These are phyloP conservation scores for Tolypocladium ophioglossoides DNA, from an alignment of 2,329 filamentous ascomycete species.

Conservation along the genomic window DNA sequence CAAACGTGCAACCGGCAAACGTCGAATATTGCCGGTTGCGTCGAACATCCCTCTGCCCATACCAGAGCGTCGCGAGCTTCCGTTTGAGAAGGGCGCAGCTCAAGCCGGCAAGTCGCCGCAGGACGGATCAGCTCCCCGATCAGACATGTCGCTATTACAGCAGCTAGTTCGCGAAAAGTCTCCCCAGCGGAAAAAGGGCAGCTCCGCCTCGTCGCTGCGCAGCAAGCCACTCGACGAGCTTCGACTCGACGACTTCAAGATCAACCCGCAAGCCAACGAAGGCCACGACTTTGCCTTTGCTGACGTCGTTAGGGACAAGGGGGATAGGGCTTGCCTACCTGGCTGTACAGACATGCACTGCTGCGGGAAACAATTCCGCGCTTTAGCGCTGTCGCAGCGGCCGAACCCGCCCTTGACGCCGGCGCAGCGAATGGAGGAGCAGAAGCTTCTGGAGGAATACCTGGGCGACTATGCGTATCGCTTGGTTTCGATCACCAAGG, in stretches of 20 bases:
- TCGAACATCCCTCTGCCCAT: conserved; percentile 16
- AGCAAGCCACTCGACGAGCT: conserved; percentile 46
- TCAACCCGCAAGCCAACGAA: conserved; percentile 64
- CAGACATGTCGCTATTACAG: conserved; percentile 6
- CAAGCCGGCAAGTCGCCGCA: conserved; percentile 2
- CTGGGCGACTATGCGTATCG: conserved; percentile 50
- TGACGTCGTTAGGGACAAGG: conserved; percentile 62
- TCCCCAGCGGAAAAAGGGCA: conserved; percentile 6
- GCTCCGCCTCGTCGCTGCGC: conserved; percentile 36
- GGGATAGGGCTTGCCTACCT: conserved; percentile 57
- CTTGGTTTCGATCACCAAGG: conserved; percentile 43
- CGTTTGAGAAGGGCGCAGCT: conserved; percentile 21
- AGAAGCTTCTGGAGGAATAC: conserved; percentile 42
- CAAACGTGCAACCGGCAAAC: conserved; percentile 8
- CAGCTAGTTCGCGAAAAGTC: conserved; percentile 8
- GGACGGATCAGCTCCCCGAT: conserved; percentile 2
- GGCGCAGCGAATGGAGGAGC: conserved; percentile 29
- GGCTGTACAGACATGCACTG: conserved; percentile 69
- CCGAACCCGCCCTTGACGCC: conserved; percentile 24
- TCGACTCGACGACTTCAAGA: conserved; percentile 63
- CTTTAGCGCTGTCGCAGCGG: conserved; percentile 48
- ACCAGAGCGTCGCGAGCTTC: conserved; percentile 30
- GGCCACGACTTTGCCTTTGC: conserved; percentile 63
- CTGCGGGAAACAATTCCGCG: conserved; percentile 61
- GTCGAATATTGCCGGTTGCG: not conserved